Conservation (phyloP, 371 early-diverging fungal genomes). For the Mortierella sp. region DNA sequence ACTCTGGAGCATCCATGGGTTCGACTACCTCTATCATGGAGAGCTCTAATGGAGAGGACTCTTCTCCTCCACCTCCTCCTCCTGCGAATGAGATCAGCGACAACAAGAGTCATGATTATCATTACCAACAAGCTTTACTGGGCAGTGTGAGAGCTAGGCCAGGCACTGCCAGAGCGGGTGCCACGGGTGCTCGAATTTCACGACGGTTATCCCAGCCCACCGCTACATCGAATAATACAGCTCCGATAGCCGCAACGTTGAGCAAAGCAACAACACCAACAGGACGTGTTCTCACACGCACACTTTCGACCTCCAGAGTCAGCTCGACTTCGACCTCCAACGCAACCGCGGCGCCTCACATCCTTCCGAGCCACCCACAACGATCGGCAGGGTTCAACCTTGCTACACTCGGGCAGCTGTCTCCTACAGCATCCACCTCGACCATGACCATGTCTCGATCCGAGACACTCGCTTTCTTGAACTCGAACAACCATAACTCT, state of each 20-base stretch:
- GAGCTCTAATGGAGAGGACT: too few species aligned
- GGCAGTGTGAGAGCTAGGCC: too few species aligned
- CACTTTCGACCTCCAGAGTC: conserved; percentile 46
- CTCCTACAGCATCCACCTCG: conserved; percentile 33
- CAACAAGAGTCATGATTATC: too few species aligned
- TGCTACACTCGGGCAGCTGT: conserved; percentile 47
- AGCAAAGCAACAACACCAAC: conserved; percentile 16
- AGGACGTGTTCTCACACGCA: conserved; percentile 39
- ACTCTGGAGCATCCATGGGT: too few species aligned
- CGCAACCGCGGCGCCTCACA: conserved; percentile 30
- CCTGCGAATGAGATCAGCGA: too few species aligned
- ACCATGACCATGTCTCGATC: conserved; percentile 41
- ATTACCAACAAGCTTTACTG: too few species aligned
- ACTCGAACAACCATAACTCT: conserved; percentile 20
- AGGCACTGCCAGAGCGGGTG: too few species aligned
- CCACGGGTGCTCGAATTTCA: not conserved
- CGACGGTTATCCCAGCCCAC: conserved; percentile 12
- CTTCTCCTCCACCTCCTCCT: too few species aligned
- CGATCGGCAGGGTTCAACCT: conserved; percentile 46
- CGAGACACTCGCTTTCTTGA: conserved; percentile 27
- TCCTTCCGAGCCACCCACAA: conserved; percentile 32
- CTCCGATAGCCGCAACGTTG: not conserved
- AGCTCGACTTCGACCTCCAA: conserved; percentile 16
- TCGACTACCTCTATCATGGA: too few species aligned
- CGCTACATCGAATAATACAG: not conserved